Evolutionary conservation across 371 early-diverging fungal species (phyloP).

Genomic region (Parasitella parasitica): DNA sequence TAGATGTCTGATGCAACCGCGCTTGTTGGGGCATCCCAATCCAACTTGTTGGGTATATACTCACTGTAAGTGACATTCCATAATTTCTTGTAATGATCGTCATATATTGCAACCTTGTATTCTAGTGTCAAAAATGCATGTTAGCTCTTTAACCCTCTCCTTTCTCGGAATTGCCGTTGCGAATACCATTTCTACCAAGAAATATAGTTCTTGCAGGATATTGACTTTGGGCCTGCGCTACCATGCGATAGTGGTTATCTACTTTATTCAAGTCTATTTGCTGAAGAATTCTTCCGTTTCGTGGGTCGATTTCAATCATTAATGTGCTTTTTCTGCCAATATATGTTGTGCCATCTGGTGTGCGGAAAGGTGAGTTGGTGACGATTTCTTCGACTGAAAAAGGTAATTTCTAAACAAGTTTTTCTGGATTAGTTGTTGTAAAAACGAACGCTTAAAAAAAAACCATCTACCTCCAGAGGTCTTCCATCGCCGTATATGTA

Average conservation of each 20-base stretch:
- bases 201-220: constrained; percentile 37
- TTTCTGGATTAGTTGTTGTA: neutral
- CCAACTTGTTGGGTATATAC: constrained; percentile 44
- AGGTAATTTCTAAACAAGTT: constrained; percentile 61
- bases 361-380: constrained; percentile 57
- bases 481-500: constrained; percentile 63
- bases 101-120: constrained; percentile 26
- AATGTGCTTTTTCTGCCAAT: constrained; percentile 67
- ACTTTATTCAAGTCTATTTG: constrained; percentile 48
- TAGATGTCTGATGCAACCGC: constrained; percentile 34
- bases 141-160: too few species aligned
- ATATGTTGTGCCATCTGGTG: constrained; percentile 61
- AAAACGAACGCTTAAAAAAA: too few species aligned
- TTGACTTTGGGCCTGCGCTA: constrained; percentile 17
- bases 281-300: constrained; percentile 62
- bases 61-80: constrained; percentile 48
- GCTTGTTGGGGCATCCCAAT: constrained; percentile 32
- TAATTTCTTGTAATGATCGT: constrained; percentile 21
- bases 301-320: constrained; percentile 72
- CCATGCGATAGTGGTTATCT: constrained; percentile 17
- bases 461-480: constrained; percentile 61
- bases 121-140: constrained; percentile 5
- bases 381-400: constrained; percentile 73
- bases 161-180: too few species aligned
- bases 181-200: constrained; percentile 48